Evolutionary conservation across 495 filamentous ascomycete genomes (phyloP), one percentile per base, ranked within the genome.

Genomic region (Geoglossum glabrum): DNA sequence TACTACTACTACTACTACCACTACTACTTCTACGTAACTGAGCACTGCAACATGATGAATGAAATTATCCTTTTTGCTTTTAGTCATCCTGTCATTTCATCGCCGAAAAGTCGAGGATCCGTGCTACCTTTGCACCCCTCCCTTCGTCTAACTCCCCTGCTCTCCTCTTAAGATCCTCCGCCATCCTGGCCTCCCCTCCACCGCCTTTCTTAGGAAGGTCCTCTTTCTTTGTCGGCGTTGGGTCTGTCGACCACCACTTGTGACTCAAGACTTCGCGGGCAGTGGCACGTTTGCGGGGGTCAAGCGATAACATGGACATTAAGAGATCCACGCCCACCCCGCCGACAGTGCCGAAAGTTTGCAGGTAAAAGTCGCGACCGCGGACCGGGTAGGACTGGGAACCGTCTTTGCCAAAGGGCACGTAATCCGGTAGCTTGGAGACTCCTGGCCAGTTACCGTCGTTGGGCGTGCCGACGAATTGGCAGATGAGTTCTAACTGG

Each of bases 401-500:
- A 4, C 33, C 51, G 56, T 65, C 21, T 67, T 68, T 56, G 80
- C 79, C 62, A 0, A 75, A 66, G 9, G 79, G 72, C 8, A 78
- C 75, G 65, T 88, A 98, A 57, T 81, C 81, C n/a, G 81, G 80
- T 23, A 99, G 71, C 61, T 77, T 78, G 1, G 82, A 81, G 3
- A 97, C 92, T 10, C 90, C 92, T 0, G 92, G 89, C 93, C 93
- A 99, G 64, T 88, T 90, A 6, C 87, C 85, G 67, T 99, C 93
- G 0, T 82, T 90, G 4, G 92, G 92, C 0, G 89, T 95, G 25
- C 93, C 93, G 60, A 97, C 80, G 8, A 81, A 80, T 62, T 86
- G 78, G 64, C 81, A 86, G 61, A 97, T 93, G 57, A 90, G 75
- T 30, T 76, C 68, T 40, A 95, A 77, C 66, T 88, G 85, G 61